Percentiles rank a stretch among this genome's conserved stretches.
These are phyloP conservation scores for Polytrichum formosum DNA, from an alignment of 225 moss, liverwort and hornwort genomes.

Conservation along the genomic window DNA sequence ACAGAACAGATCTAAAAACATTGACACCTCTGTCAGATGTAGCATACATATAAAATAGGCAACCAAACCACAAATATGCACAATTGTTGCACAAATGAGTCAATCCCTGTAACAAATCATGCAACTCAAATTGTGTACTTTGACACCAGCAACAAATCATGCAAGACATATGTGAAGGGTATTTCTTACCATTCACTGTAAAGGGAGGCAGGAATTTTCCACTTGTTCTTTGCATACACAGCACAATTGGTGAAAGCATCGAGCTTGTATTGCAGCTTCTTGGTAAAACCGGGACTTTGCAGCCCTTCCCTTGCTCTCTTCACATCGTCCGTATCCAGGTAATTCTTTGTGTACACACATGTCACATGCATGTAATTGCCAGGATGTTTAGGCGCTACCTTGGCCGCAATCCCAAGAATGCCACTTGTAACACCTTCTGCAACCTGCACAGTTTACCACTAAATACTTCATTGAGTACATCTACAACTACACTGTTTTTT, in stretches of 20 bases:
- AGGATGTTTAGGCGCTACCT: slow-evolving; percentile 12
- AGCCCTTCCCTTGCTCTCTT: slow-evolving; percentile 23
- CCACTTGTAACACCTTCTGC: slow-evolving; percentile 19
- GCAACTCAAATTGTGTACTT: too few relatives aligned
- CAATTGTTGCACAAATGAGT: too few relatives aligned
- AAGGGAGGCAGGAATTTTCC: slow-evolving; percentile 15
- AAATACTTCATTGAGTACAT: too few relatives aligned
- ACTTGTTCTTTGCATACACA: slow-evolving; percentile 24
- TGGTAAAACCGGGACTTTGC: slow-evolving; percentile 12
- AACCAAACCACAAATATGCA: too few relatives aligned
- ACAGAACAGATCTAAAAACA: too few relatives aligned
- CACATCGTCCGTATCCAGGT: slow-evolving; percentile 32
- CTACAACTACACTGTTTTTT: too few relatives aligned
- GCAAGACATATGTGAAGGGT: too few relatives aligned
- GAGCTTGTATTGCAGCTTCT: slow-evolving; percentile 18
- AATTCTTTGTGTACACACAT: slow-evolving; percentile 27
- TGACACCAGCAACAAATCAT: too few relatives aligned
- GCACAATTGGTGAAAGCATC: slow-evolving; percentile 27
- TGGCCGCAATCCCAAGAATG: slow-evolving; percentile 12
- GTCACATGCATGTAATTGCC: slow-evolving; percentile 17
- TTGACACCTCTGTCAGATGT: too few relatives aligned
- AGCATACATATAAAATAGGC: too few relatives aligned
- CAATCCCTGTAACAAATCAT: too few relatives aligned
- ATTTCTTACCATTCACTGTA: slow-evolving; percentile 16
- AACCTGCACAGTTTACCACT: slow-evolving; percentile 13